Conservation (phyloP, 2,329 filamentous ascomycete species). For the Neonectria sp. region DNA sequence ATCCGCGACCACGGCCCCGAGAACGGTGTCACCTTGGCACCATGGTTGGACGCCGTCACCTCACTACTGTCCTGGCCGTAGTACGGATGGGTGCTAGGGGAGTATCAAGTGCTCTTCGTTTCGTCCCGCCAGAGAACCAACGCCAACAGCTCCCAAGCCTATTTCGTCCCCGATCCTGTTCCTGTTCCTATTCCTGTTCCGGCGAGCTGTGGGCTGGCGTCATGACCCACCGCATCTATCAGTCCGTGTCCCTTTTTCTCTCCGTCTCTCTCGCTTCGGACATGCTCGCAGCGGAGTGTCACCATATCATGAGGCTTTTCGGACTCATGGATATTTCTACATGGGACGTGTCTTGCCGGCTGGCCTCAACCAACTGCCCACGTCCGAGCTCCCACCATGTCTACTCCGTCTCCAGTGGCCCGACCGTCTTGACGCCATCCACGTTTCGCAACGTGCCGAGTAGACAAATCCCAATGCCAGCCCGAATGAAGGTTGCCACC, state of each 20-base stretch:
- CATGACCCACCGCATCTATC: neutral
- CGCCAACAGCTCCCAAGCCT: conserved; percentile 1
- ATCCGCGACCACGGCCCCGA: conserved; percentile 25
- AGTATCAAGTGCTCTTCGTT: neutral
- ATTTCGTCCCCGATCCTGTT: neutral
- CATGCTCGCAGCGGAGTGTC: neutral
- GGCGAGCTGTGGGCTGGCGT: neutral
- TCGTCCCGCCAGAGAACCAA: too few relatives aligned
- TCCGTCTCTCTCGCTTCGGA: conserved; percentile 1
- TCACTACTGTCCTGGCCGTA: conserved; percentile 10
- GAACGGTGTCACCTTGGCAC: conserved; percentile 22
- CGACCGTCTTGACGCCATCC: conserved; percentile 17
- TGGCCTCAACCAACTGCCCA: conserved; percentile 16
- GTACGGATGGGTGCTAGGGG: conserved; percentile 5
- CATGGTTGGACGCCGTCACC: conserved; percentile 28
- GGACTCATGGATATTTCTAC: conserved; percentile 13
- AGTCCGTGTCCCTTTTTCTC: neutral
- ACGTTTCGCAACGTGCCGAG: conserved; percentile 23
- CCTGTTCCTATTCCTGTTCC: neutral
- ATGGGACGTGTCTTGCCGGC: conserved; percentile 11
- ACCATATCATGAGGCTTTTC: neutral
- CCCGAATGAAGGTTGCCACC: conserved; percentile 1
- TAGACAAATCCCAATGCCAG: conserved; percentile 8
- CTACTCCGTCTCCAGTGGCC: conserved; percentile 1
- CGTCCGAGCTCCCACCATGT: neutral